Conservation (phyloP, 2,329 filamentous ascomycete genomes). For the Exophiala calicioides region DNA sequence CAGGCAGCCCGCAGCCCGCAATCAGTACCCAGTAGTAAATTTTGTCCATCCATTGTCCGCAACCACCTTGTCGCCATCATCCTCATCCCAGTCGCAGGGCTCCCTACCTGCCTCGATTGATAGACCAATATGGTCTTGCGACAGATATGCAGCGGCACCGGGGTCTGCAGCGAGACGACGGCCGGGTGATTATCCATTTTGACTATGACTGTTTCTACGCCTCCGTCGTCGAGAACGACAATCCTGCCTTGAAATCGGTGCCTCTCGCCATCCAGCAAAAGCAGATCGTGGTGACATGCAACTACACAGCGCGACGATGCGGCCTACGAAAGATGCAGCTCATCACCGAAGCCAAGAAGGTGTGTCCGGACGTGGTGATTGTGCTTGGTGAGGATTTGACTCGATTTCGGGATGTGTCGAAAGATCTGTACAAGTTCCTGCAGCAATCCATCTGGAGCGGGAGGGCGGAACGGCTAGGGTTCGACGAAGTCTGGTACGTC, state of each 20-base stretch:
- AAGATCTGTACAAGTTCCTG: slow-evolving; percentile 73
- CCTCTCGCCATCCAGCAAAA: slow-evolving; percentile 90
- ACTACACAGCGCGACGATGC: slow-evolving; percentile 80
- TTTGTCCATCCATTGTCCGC: too few species aligned
- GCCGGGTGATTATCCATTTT: slow-evolving; percentile 77
- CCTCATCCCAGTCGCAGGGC: not conserved
- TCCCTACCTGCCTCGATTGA: not conserved
- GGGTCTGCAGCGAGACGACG: slow-evolving; percentile 55
- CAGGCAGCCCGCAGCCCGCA: too few species aligned
- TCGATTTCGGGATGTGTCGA: slow-evolving; percentile 82
- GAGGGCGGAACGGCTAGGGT: slow-evolving; percentile 77
- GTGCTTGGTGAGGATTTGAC: slow-evolving; percentile 84
- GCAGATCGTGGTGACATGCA: slow-evolving; percentile 88
- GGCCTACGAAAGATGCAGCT: slow-evolving; percentile 75
- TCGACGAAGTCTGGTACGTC: slow-evolving; percentile 79
- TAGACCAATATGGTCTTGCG: slow-evolving; percentile 19
- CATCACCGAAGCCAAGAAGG: slow-evolving; percentile 74
- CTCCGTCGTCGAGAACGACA: slow-evolving; percentile 80
- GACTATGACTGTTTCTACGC: slow-evolving; percentile 82
- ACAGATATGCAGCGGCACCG: slow-evolving; percentile 34
- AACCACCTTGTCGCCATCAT: not conserved
- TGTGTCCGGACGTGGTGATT: slow-evolving; percentile 82
- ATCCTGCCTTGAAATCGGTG: slow-evolving; percentile 68
- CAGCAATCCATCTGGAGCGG: slow-evolving; percentile 73
- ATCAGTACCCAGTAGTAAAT: too few species aligned